Base-by-base conservation (phyloP, 2,329 filamentous ascomycete species). In the Pseudogymnoascus sp. region DNA sequence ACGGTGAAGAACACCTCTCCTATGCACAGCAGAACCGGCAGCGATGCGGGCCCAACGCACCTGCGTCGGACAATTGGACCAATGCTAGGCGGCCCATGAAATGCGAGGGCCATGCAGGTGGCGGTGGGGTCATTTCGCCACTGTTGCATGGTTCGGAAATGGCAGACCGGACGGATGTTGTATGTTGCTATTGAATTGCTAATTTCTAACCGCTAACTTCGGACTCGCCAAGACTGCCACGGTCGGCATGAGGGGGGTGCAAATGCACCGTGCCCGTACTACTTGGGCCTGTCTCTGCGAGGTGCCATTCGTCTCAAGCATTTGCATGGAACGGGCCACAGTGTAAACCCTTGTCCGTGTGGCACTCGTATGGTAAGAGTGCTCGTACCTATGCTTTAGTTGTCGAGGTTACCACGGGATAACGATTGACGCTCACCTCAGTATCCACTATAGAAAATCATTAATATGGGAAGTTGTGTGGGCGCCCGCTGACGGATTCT, bases 401-500 rank as follows among this genome's bases (percentile, higher is more conserved):
- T 55, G 29, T 33, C n/a, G 29, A 55, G 49, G 26, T 21, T 33
- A 5, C 49, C 49, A 8, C 11, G 29, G n/a, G n/a, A 55, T 33
- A 55, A 55, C 49, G 49, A 26, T 33, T 55, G 29, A 55, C 49
- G 21, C 49, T 55, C 49, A 12, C 10, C 49, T 55, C n/a, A 33
- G 49, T 55, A 55, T 55, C 29, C 49, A 55, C 49, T 33, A 55
- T 55, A n/a, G 49, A 55, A 55, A 55, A 55, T 55, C 49, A 55
- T 55, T 33, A 33, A 55, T 55, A 55, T 33, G 49, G 49, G 49
- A 55, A 21, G 49, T 55, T 55, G 45, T 12, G 49, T 55, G 26
- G 49, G 49, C 26, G 29, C 4, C 49, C 26, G 49, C n/a, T 21
- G 29, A 55, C 49, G 49, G 49, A 55, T 33, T 55, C 49, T 26